Evolutionary conservation across 2,329 filamentous ascomycete genomes (phyloP).

Genomic region (Penicillium concentricum): DNA sequence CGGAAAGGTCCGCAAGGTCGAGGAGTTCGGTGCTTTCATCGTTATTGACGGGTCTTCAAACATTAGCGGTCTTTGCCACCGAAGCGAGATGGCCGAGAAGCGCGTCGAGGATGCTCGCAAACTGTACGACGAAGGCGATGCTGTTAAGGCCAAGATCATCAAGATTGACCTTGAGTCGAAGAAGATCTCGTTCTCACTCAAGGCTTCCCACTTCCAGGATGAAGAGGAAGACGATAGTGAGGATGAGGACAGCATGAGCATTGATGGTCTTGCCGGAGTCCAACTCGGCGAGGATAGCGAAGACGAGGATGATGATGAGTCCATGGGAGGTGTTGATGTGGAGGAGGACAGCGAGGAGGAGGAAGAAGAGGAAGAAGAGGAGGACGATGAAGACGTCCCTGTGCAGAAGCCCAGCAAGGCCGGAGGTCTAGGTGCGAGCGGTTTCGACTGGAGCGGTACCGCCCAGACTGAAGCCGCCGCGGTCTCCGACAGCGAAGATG

Average conservation of each 20-base stretch:
- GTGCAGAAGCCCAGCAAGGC: constrained; percentile 42
- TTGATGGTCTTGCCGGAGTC: constrained; percentile 33
- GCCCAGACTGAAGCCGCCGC: constrained; percentile 51
- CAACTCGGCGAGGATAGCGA: constrained; percentile 35
- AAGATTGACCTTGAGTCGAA: constrained; percentile 72
- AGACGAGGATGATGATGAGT: constrained; percentile 35
- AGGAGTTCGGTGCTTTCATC: constrained; percentile 94
- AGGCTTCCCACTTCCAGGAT: constrained; percentile 83
- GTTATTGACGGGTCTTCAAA: constrained; percentile 83
- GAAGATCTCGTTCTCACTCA: constrained; percentile 84
- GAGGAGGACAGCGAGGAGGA: constrained; percentile 44
- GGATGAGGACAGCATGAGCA: constrained; percentile 47
- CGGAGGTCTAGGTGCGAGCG: constrained; percentile 66
- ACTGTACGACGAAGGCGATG: constrained; percentile 84
- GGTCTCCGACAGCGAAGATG: constrained; percentile 54
- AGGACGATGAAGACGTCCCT: constrained; percentile 44
- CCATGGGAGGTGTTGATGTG: constrained; percentile 48
- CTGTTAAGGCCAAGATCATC: constrained; percentile 87
- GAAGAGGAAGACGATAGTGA: constrained; percentile 49
- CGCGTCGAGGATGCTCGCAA: constrained; percentile 80
- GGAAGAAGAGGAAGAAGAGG: constrained; percentile 39
- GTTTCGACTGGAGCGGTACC: constrained; percentile 85
- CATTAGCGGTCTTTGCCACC: constrained; percentile 89
- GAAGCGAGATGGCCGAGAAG: constrained; percentile 86
- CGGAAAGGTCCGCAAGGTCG: constrained; percentile 88